Evolutionary conservation across 495 filamentous ascomycete species (phyloP), one percentile per base, ranked within the genome.

Genomic region (Choiromyces venosus): DNA sequence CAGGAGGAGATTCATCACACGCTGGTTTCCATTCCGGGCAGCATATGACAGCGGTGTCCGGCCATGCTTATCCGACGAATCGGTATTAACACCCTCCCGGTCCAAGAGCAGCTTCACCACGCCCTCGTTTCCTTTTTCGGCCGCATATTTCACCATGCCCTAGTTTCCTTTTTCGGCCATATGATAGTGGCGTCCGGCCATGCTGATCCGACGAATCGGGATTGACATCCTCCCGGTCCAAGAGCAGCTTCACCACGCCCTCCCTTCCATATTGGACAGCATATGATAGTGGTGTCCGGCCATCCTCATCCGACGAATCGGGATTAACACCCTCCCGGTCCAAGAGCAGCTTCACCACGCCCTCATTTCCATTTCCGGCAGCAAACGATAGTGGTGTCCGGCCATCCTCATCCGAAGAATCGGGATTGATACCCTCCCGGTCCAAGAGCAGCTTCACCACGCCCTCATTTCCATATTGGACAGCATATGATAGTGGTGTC

Each of bases 321-420:
- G 38, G 46, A 29, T 67, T 33, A 18, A 74, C 69, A 29, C 66
- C 69, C 29, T 21, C 7, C 21, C 38, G 69, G 0, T 39, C 0
- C 21, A 74, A 10, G 64, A 72, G 70, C 16, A 72, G 33, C 64
- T 21, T 19, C 14, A 75, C 85, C 70, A 86, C 74, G 8, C 68
- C 80, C 52, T 82, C 74, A 72, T 85, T 78, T 14, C 83, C 84
- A 36, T 71, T 73, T 61, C 70, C 75, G 36, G 83, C 82, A 36
- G 84, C 84, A 74, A 70, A 82, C 9, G 78, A 82, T 61, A 86
- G 79, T 37, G 84, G 82, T 8, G 81, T 84, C 44, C 80, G 78
- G 35, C 78, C 74, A 67, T 74, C 7, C 33, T 14, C 52, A 33
- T 84, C 76, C 69, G 46, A 70, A 7, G 46, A 56, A 42, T 79